These are phyloP conservation scores for Lichenothelia convexa DNA, from an alignment of 495 filamentous ascomycete species.

Conservation along the genomic window DNA sequence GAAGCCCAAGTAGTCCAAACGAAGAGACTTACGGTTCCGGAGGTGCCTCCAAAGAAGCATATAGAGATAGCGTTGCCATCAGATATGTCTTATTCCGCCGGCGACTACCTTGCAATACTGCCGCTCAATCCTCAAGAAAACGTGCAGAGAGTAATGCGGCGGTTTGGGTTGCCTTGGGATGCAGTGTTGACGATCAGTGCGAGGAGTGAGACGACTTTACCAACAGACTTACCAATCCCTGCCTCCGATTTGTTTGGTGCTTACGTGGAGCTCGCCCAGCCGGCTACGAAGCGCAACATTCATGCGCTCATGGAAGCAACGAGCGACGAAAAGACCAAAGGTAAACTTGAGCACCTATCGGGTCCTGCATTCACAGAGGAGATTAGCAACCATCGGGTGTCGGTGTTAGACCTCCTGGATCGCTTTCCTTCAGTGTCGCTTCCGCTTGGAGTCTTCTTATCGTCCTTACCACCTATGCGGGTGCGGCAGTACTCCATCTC, in stretches of 20 bases:
- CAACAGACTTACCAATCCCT: conserved; percentile 37
- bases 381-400: conserved; percentile 37
- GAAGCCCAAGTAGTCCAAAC: not conserved
- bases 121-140: conserved; percentile 46
- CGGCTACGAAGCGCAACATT: conserved; percentile 41
- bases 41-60: conserved; percentile 41
- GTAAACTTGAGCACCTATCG: conserved; percentile 29
- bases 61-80: conserved; percentile 46
- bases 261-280: conserved; percentile 56
- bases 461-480: conserved; percentile 55
- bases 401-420: conserved; percentile 46
- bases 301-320: conserved; percentile 24
- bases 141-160: conserved; percentile 34
- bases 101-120: conserved; percentile 59
- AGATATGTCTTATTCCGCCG: conserved; percentile 47
- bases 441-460: conserved; percentile 42
- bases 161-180: conserved; percentile 44
- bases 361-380: conserved; percentile 32
- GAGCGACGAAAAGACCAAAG: conserved; percentile 18
- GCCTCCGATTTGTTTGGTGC: conserved; percentile 42
- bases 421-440: conserved; percentile 35
- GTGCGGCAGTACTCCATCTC: conserved; percentile 67
- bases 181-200: conserved; percentile 30
- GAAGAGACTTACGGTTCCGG: conserved; percentile 11
- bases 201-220: conserved; percentile 33